Conservation (phyloP, 2,329 filamentous ascomycete species). For the Alternaria incomplexa region DNA sequence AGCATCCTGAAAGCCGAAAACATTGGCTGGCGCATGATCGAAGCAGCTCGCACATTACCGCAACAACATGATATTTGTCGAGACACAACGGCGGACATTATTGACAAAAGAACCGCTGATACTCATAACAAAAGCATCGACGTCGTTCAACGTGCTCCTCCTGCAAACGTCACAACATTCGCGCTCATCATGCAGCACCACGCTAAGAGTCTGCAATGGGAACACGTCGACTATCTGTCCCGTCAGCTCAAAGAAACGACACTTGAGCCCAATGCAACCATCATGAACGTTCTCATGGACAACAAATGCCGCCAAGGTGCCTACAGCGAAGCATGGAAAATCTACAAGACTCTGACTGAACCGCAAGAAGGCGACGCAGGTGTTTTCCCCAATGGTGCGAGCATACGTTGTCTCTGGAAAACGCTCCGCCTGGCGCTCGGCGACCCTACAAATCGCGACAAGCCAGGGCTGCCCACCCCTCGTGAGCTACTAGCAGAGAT, state of each 20-base stretch:
- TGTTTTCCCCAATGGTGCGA: conserved; percentile 40
- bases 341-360: conserved; percentile 37
- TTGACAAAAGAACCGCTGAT: neutral
- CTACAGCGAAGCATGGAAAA: conserved; percentile 36
- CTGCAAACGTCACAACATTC: conserved; percentile 39
- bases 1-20: conserved; percentile 41
- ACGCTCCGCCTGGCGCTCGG: conserved; percentile 39
- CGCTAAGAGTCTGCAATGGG: conserved; percentile 34
- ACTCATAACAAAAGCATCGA: neutral
- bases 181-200: conserved; percentile 42
- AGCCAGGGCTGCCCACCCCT: conserved; percentile 35
- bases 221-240: conserved; percentile 43
- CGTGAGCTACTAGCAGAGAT: conserved; percentile 41
- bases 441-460: conserved; percentile 21
- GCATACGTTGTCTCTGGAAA: conserved; percentile 40
- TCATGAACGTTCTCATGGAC: conserved; percentile 46
- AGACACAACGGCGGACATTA: neutral
- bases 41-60: conserved; percentile 16
- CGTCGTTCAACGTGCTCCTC: conserved; percentile 21
- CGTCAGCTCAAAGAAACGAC: conserved; percentile 29
- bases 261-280: conserved; percentile 28
- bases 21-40: conserved; percentile 46
- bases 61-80: neutral
- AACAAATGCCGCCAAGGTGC: conserved; percentile 37
- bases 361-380: conserved; percentile 15